Base-by-base conservation (phyloP, 306 rosid genomes). In the Vicia villosa region DNA sequence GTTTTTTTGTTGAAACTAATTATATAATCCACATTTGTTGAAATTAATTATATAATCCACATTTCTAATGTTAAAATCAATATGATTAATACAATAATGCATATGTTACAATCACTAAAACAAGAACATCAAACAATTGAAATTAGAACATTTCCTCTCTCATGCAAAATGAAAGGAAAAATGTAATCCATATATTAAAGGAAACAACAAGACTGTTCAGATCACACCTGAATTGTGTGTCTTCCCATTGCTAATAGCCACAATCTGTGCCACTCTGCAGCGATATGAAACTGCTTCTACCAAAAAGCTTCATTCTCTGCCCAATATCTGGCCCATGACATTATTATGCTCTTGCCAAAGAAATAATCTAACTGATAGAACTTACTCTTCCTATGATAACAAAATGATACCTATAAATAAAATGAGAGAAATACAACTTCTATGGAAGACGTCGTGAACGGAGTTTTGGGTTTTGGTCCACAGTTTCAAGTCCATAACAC, bases 161-260 rank as follows among this genome's bases (percentile, higher is more conserved):
- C 32, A 70, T 12, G 24, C 11, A 50, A 16, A 62, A 56, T 46
- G 10, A 46, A 56, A 32, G 8, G 14, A 74, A 54, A 32, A 52
- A 49, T 22, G 10, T 6, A 36, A 52, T 32, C 30, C n/a, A 49
- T 54, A 54, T 22, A 54, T 50, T 3, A 51, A 64, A 64, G 17
- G n/a, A 63, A 49, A 73, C 36, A 40, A 56, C 17, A 69, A 26
- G 74, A 24, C 61, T 60, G 1, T 36, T 51, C 59, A 51, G 73
- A 40, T 57, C 72, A 72, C 82, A 87, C 94, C 94, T 82, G 96
- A 83, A 81, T 81, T 0, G 81, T 73, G 69, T 68, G 88, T 83
- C 77, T 84, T 86, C 71, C 90, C 86, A 63, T 82, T 77, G 8
- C 87, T 77, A 14, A 88, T 80, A 71, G 87, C 89, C 42, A 86